phyloP scores from a whole-genome alignment of 2,329 filamentous ascomycete species.

The Blumeria graminis region DNA sequence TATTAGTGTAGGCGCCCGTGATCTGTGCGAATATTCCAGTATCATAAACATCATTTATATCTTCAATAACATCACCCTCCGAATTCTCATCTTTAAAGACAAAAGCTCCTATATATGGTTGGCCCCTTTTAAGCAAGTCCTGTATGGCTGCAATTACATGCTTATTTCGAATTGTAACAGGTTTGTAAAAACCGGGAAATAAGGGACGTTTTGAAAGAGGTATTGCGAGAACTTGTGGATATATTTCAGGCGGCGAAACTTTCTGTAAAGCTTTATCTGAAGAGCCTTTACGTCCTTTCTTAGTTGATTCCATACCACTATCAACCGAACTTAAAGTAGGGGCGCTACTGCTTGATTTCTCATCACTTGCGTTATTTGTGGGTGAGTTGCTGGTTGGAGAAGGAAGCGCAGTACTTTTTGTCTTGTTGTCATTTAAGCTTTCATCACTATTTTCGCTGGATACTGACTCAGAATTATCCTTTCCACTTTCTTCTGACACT shows the following conservation, averaged over 20 bases:
- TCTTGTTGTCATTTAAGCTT: conserved; percentile 19
- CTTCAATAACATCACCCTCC: conserved; percentile 83
- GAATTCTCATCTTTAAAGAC: conserved; percentile 89
- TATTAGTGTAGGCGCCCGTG: conserved; percentile 80
- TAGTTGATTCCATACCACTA: conserved; percentile 32
- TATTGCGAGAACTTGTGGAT: conserved; percentile 92
- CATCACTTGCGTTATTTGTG: not conserved
- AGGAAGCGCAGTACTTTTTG: conserved; percentile 10
- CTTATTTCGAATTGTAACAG: conserved; percentile 83
- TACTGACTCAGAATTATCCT: conserved; percentile 13
- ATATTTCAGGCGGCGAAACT: conserved; percentile 75
- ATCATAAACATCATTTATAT: conserved; percentile 75
- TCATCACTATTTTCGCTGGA: conserved; percentile 19
- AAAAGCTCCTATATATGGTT: conserved; percentile 93
- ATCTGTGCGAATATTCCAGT: conserved; percentile 95
- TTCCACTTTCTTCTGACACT: conserved; percentile 19
- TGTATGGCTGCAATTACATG: conserved; percentile 80
- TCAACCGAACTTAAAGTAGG: conserved; percentile 11
- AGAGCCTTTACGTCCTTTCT: conserved; percentile 43
- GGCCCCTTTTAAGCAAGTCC: conserved; percentile 88
- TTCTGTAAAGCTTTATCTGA: conserved; percentile 62
- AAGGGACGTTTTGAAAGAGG: conserved; percentile 82
- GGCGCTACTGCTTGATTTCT: conserved; percentile 8
- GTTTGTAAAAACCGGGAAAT: conserved; percentile 97
- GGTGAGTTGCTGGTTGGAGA: conserved; percentile 4